These are phyloP conservation scores for Sphaerulina populicola DNA, from an alignment of 2,329 filamentous ascomycete genomes.

Conservation along the genomic window DNA sequence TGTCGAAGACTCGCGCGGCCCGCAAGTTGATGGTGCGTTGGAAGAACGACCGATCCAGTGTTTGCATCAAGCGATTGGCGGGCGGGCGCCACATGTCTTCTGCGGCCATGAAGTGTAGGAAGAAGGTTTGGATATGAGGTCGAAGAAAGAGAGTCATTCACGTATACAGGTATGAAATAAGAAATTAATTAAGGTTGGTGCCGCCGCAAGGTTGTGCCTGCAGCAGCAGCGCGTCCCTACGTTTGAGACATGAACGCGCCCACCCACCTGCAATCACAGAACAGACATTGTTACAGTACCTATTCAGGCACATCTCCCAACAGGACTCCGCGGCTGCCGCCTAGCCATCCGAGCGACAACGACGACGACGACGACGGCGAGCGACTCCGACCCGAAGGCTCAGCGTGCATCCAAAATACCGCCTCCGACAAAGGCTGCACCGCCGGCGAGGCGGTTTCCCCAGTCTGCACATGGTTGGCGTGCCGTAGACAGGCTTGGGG, in stretches of 20 bases:
- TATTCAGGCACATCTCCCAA: not conserved
- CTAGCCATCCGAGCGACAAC: not conserved
- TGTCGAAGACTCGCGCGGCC: slow-evolving; percentile 68
- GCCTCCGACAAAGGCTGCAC: not conserved
- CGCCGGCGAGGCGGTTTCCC: not conserved
- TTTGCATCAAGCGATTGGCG: slow-evolving; percentile 67
- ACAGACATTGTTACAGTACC: not conserved
- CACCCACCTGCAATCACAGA: not conserved
- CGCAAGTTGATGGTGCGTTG: slow-evolving; percentile 64
- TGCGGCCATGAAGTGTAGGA: slow-evolving; percentile 19
- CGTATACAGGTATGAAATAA: not conserved
- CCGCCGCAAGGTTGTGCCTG: not conserved
- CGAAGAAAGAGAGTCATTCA: not conserved
- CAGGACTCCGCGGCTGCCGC: not conserved
- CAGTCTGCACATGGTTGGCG: slow-evolving; percentile 1
- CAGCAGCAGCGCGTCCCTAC: too few relatives aligned
- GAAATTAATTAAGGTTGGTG: not conserved
- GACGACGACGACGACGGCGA: not conserved
- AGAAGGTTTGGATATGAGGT: not conserved
- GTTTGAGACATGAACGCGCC: not conserved
- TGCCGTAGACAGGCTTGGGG: not conserved
- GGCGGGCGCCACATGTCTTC: slow-evolving; percentile 65
- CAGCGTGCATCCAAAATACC: not conserved
- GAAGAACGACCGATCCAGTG: slow-evolving; percentile 78
- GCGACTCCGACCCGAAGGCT: not conserved